These are phyloP conservation scores for Xerocomellus amylosporus DNA, from an alignment of 768 basidiomycete species.

Conservation along the genomic window DNA sequence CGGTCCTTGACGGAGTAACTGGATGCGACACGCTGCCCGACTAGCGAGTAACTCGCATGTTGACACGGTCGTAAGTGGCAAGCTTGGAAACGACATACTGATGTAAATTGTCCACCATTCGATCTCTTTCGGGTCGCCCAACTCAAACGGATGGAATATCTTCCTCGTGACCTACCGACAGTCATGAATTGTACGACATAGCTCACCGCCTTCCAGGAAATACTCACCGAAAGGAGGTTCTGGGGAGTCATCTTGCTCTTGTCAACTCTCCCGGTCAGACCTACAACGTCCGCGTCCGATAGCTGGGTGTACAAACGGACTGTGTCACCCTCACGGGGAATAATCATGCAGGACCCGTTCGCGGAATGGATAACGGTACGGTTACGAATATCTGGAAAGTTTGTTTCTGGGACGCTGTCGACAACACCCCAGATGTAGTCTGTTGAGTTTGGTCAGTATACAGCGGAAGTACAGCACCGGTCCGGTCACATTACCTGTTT, in stretches of 20 bases:
- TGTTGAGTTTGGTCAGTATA: slow-evolving; percentile 22
- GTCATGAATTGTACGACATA: neutral
- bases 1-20: slow-evolving; percentile 58
- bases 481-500: slow-evolving; percentile 33
- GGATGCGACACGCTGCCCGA: slow-evolving; percentile 73
- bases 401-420: slow-evolving; percentile 65
- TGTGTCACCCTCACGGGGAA: slow-evolving; percentile 68
- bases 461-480: neutral
- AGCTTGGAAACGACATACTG: slow-evolving; percentile 38
- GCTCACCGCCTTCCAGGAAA: neutral
- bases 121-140: slow-evolving; percentile 46
- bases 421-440: slow-evolving; percentile 84
- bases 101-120: slow-evolving; percentile 77
- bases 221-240: slow-evolving; percentile 49
- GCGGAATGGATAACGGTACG: slow-evolving; percentile 64
- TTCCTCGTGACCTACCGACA: slow-evolving; percentile 48
- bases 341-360: slow-evolving; percentile 67
- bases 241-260: slow-evolving; percentile 49
- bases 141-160: slow-evolving; percentile 54
- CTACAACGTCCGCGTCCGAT: slow-evolving; percentile 44
- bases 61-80: neutral
- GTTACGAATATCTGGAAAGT: slow-evolving; percentile 77
- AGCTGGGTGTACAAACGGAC: slow-evolving; percentile 73
- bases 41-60: slow-evolving; percentile 30
- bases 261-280: slow-evolving; percentile 51